These are phyloP conservation scores for Asclepias syriaca DNA, from an alignment of 257 asterid genomes.

Conservation along the genomic window DNA sequence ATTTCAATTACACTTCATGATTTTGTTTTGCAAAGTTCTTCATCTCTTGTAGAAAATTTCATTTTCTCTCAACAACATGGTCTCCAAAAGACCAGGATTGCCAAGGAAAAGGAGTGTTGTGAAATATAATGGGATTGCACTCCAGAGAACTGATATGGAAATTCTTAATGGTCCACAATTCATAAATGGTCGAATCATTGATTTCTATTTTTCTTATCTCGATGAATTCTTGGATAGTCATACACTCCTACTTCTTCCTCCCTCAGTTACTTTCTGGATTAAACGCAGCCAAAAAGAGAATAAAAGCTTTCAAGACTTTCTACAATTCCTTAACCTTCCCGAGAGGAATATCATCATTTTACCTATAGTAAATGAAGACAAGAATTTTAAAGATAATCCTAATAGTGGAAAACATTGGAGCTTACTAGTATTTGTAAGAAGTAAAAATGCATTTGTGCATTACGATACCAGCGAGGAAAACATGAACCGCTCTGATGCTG, in stretches of 20 bases:
- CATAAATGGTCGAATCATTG: slow-evolving; percentile 78
- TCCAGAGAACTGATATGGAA: slow-evolving; percentile 62
- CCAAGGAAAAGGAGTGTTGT: slow-evolving; percentile 34
- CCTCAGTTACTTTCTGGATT: slow-evolving; percentile 81
- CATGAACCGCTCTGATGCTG: slow-evolving; percentile 36
- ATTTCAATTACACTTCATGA: too few relatives aligned
- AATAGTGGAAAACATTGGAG: slow-evolving; percentile 90
- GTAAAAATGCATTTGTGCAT: slow-evolving; percentile 52
- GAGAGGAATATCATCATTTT: slow-evolving; percentile 52
- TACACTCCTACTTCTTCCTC: slow-evolving; percentile 62
- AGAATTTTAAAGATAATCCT: slow-evolving; percentile 37
- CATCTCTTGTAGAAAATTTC: too few relatives aligned
- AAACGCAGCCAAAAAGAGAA: slow-evolving; percentile 55
- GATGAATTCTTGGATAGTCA: slow-evolving; percentile 38
- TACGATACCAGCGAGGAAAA: slow-evolving; percentile 51
- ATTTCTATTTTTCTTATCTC: slow-evolving; percentile 73
- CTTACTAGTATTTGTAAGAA: slow-evolving; percentile 56
- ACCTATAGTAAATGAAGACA: slow-evolving; percentile 62
- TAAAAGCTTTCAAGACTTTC: slow-evolving; percentile 46
- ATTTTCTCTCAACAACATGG: too few relatives aligned
- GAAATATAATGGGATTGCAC: slow-evolving; percentile 71
- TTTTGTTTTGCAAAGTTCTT: too few relatives aligned
- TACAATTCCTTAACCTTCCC: slow-evolving; percentile 61
- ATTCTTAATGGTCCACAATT: slow-evolving; percentile 65
- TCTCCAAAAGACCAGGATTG: too few relatives aligned